Evolutionary conservation across 352 stramenopile genomes (phyloP).

Genomic region (Pythium vanterpoolii): DNA sequence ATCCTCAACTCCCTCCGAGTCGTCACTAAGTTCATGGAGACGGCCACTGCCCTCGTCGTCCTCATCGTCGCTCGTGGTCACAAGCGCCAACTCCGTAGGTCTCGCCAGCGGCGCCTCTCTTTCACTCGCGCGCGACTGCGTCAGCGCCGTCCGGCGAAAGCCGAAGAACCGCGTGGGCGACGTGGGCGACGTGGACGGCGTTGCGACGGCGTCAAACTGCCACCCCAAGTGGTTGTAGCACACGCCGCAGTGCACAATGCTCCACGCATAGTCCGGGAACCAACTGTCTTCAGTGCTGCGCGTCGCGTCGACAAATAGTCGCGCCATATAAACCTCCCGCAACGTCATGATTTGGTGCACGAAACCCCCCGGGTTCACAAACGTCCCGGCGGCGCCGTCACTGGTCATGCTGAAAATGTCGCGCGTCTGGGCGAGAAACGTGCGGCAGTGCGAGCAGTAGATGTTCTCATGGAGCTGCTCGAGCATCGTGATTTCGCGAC

Average conservation of each 20-base stretch:
- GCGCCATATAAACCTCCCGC: slow-evolving; percentile 37
- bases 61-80: slow-evolving; percentile 7
- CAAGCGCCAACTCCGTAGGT: slow-evolving; percentile 5
- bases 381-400: slow-evolving; percentile 61
- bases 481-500: slow-evolving; percentile 52
- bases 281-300: slow-evolving; percentile 67
- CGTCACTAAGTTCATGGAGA: background rate
- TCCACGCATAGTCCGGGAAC: slow-evolving; percentile 82
- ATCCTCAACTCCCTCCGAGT: background rate
- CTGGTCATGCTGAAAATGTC: slow-evolving; percentile 79
- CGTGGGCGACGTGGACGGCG: slow-evolving; percentile 5
- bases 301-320: slow-evolving; percentile 41
- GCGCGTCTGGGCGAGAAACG: slow-evolving; percentile 56
- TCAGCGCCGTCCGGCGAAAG: slow-evolving; percentile 62
- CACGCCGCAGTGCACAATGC: slow-evolving; percentile 63
- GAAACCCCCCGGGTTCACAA: slow-evolving; percentile 75
- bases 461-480: slow-evolving; percentile 60
- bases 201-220: slow-evolving; percentile 58
- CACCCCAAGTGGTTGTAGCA: slow-evolving; percentile 77
- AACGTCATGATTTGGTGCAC: slow-evolving; percentile 84
- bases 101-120: background rate
- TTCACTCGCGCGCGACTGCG: slow-evolving; percentile 25
- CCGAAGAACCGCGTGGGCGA: slow-evolving; percentile 55
- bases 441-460: slow-evolving; percentile 58
- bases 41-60: background rate